phyloP scores from a whole-genome alignment of 352 stramenopile genomes.

The Phytophthora syringae region DNA sequence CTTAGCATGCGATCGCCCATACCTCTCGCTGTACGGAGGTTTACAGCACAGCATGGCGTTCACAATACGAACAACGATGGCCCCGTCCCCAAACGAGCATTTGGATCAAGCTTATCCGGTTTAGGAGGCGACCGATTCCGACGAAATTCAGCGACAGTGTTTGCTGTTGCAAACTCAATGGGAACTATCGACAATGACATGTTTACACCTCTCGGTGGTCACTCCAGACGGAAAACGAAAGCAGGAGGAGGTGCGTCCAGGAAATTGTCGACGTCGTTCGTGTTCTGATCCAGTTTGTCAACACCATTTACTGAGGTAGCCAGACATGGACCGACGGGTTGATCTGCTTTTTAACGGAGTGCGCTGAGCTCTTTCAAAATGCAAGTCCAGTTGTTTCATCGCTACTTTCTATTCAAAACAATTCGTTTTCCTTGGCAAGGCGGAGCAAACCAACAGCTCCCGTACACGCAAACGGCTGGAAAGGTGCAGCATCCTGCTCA shows the following conservation, averaged over 20 bases:
- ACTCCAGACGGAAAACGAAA: constrained; percentile 32
- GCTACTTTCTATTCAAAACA: constrained; percentile 75
- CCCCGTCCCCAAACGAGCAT: constrained; percentile 28
- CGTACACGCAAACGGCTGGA: constrained; percentile 76
- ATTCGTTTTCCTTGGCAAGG: constrained; percentile 77
- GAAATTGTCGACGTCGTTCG: constrained; percentile 51
- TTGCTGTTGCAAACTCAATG: constrained; percentile 35
- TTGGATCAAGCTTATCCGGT: constrained; percentile 11
- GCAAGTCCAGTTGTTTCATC: too few species aligned
- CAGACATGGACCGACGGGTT: too few species aligned
- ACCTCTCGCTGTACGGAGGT: constrained; percentile 19
- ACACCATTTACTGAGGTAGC: too few species aligned
- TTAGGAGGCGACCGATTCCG: constrained; percentile 7
- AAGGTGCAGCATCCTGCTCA: constrained; percentile 31
- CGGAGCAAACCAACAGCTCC: constrained; percentile 63
- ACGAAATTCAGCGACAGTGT: constrained; percentile 34
- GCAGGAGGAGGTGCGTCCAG: constrained; percentile 24
- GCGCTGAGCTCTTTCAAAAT: too few species aligned
- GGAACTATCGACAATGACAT: constrained; percentile 16
- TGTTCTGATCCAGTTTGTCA: constrained; percentile 37
- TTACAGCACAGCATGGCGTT: constrained; percentile 15
- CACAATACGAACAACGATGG: constrained; percentile 10
- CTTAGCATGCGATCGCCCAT: constrained; percentile 46
- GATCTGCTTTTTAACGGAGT: too few species aligned
- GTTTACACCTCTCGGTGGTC: constrained; percentile 17